These are phyloP conservation scores for Jacaranda copaia DNA, from an alignment of 257 asterid species.

Conservation along the genomic window DNA sequence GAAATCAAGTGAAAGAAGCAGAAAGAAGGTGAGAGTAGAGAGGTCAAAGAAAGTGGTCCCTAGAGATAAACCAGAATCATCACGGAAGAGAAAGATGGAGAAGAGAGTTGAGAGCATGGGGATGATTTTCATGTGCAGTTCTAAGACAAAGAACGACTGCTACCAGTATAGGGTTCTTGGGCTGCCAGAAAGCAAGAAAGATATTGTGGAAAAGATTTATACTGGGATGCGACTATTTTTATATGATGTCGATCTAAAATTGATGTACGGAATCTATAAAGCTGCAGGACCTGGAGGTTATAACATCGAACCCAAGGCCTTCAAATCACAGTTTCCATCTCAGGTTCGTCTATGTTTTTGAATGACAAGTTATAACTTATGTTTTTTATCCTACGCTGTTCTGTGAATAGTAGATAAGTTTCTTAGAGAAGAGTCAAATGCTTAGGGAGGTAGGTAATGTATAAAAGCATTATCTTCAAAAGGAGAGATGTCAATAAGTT, in stretches of 20 bases:
- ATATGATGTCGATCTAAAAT: slow-evolving; percentile 74
- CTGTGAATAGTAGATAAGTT: not conserved
- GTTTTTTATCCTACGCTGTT: slow-evolving; percentile 21
- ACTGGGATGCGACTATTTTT: slow-evolving; percentile 89
- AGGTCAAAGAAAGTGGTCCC: slow-evolving; percentile 46
- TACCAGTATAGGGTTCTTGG: slow-evolving; percentile 80
- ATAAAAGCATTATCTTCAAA: not conserved
- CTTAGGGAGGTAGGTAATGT: slow-evolving; percentile 26
- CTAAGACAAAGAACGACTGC: slow-evolving; percentile 86
- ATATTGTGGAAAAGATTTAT: slow-evolving; percentile 71
- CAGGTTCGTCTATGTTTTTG: slow-evolving; percentile 68
- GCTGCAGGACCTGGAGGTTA: slow-evolving; percentile 89
- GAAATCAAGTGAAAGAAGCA: slow-evolving; percentile 39
- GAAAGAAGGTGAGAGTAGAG: slow-evolving; percentile 33
- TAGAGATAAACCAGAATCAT: slow-evolving; percentile 56
- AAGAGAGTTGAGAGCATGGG: slow-evolving; percentile 83
- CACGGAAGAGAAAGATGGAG: slow-evolving; percentile 48
- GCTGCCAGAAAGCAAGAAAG: slow-evolving; percentile 85
- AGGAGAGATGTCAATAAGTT: slow-evolving; percentile 9
- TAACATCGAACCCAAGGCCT: slow-evolving; percentile 86
- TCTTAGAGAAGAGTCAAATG: slow-evolving; percentile 15
- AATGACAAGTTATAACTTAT: slow-evolving; percentile 17
- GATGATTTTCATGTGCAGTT: slow-evolving; percentile 93
- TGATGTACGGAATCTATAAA: slow-evolving; percentile 89
- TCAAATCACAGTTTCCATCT: slow-evolving; percentile 87